Evolutionary conservation across 169 alveolate species (phyloP).

Genomic region (Plasmodium gallinaceum): DNA sequence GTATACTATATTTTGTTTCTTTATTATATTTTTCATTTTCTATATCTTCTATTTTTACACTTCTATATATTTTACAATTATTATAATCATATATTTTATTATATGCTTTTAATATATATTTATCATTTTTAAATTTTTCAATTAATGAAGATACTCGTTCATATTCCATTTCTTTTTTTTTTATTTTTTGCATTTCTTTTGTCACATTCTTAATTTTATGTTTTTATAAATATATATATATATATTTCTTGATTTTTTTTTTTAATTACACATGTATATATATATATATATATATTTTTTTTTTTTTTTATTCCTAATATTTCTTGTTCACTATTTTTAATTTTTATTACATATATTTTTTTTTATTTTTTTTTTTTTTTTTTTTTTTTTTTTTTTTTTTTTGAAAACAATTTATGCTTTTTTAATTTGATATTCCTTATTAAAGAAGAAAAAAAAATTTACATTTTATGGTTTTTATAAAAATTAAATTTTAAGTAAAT

Average conservation of each 20-base stretch:
- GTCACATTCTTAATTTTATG: background rate
- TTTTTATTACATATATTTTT: no score
- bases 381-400: no score
- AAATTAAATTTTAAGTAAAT: no score
- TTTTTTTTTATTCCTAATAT: background rate
- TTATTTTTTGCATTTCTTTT: background rate
- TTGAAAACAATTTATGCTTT: no score
- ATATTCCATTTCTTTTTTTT: conserved; percentile 17
- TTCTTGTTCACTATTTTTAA: no score
- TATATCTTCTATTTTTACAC: conserved; percentile 23
- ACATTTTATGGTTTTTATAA: no score
- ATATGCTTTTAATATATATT: conserved; percentile 19
- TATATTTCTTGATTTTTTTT: background rate
- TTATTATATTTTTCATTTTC: conserved; percentile 2
- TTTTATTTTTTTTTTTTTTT: no score
- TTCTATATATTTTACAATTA: conserved; percentile 43
- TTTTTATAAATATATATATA: background rate
- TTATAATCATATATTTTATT: conserved; percentile 24
- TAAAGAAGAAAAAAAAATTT: no score
- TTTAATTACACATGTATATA: background rate
- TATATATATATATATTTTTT: background rate
- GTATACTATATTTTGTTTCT: background rate
- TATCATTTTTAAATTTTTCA: conserved; percentile 31
- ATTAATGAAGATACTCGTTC: conserved; percentile 6
- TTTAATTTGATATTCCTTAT: no score